Percentiles rank a stretch among this genome's conserved stretches.
Conservation (phyloP, 2,329 filamentous ascomycete species). For the Massarina eburnea region DNA sequence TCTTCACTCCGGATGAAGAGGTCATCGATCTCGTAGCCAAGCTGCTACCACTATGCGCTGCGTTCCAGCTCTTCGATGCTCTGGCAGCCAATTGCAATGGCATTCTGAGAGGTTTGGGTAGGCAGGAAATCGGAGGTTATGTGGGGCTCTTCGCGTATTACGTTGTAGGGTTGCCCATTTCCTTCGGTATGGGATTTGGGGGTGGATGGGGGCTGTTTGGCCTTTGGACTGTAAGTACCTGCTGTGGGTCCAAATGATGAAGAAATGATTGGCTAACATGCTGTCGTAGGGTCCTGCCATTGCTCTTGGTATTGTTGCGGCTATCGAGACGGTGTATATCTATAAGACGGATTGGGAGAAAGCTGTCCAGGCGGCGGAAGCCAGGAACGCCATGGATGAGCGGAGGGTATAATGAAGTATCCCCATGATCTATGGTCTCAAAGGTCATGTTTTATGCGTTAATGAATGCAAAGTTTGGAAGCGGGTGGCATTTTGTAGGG, state of each 20-base stretch:
- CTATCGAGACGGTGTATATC: slow-evolving; percentile 61
- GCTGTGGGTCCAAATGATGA: not conserved
- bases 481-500: too few relatives aligned
- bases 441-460: too few relatives aligned
- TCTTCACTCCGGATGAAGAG: slow-evolving; percentile 71
- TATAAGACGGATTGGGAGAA: slow-evolving; percentile 57
- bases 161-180: slow-evolving; percentile 79
- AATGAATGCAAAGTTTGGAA: too few relatives aligned
- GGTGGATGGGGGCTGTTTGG: slow-evolving; percentile 76
- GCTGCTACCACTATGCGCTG: slow-evolving; percentile 77
- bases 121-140: slow-evolving; percentile 87
- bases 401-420: not conserved
- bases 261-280: slow-evolving; percentile 8
- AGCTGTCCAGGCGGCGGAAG: slow-evolving; percentile 62
- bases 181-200: slow-evolving; percentile 75
- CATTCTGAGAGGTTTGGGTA: slow-evolving; percentile 80
- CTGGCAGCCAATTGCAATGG: slow-evolving; percentile 79
- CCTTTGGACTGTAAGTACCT: slow-evolving; percentile 63
- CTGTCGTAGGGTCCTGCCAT: slow-evolving; percentile 51
- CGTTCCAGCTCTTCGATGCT: slow-evolving; percentile 89
- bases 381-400: slow-evolving; percentile 49
- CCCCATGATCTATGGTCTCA: too few relatives aligned
- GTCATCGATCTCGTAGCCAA: slow-evolving; percentile 66
- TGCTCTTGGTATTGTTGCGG: slow-evolving; percentile 64
- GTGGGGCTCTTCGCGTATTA: slow-evolving; percentile 89